Evolutionary conservation across 192 early-diverging fungal species (phyloP), one percentile per base, ranked within the genome.

Genomic region (Coemansia sp.): DNA sequence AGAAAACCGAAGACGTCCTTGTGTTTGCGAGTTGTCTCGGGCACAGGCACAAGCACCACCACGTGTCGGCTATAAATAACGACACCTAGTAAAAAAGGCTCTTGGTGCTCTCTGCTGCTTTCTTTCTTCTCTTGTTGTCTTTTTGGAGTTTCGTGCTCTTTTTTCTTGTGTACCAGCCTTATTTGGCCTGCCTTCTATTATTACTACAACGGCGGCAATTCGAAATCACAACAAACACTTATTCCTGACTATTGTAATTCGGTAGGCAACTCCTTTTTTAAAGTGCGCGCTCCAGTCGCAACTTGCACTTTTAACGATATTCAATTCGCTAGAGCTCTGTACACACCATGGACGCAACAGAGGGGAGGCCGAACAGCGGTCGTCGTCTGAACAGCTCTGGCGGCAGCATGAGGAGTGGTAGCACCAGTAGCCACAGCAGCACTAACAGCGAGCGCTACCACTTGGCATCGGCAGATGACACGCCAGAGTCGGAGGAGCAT

Each of bases 161-260:
- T 21, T 46, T 50, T 50, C 9, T 46, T 33, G 2, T 10, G 14
- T 62, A 18, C 60, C 28, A 24, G 26, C 33, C 60, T 11, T 50
- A 50, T 50, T 50, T 50, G 48, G 23, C 48, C 23, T 9, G 13
- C 48, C 23, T 14, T 50, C 11, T 50, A 26, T 50, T 50, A 50
- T 50, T 50, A 26, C 23, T 10, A 26, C 23, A n/a, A n/a, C n/a
- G 21, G 45, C 13, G 9, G 23, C 23, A 50, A 24, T 50, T 26
- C 48, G 48, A 50, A 50, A 50, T 50, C 48, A 50, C 48, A 50
- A 50, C 48, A 50, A 50, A 50, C 23, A 14, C 48, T 50, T 45
- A 45, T 45, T 18, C 43, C 18, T 9, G 21, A 50, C 20, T 50
- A 31, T 50, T 23, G 9, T 21, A 50, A 50, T 50, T 50, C 11